Base-by-base conservation (phyloP, 73 alveolate genomes). In the Uronychia setigera region DNA sequence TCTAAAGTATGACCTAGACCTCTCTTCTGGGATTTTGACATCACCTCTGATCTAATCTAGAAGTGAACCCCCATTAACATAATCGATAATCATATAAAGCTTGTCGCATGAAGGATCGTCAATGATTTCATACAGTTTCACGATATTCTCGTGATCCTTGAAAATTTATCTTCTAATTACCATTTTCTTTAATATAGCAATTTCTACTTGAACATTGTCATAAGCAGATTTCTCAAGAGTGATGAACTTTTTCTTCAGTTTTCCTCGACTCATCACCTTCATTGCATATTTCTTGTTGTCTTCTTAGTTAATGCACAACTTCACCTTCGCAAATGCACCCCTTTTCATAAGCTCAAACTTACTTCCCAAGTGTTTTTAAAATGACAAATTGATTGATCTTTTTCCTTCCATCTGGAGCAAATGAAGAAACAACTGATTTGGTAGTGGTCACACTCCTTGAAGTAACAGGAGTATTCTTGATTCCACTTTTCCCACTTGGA, bases 81-180 rank as follows among this genome's bases (percentile, higher is more conserved):
- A 91, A 74, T 91, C 96, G 88, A 87, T 86, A 14, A 91, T 82
- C 9, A 91, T 59, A 75, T 91, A 91, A 29, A 91, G 82, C 46
- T 90, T 81, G 60, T 91, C 88, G 74, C 59, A 81, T 1, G 77
- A 60, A 0, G 86, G 87, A 34, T 87, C 87, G 79, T 91, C 96
- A 1, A 91, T 86, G 32, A 91, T 86, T 87, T 91, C 96, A 29
- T 33, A 59, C 26, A 91, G 82, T 31, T 77, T 74, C 29, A 91
- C 93, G 0, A 91, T 85, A 78, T 87, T 87, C 5, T 79, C 88
- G 59, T 90, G 95, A 67, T 90, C 60, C 79, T 67, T 1, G 59
- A 29, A 13, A 86, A 35, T 30, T 85, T 79, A 26, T 13, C 29
- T 67, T 26, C 29, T 30, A n/a, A n/a, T 67, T 26, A 67, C 57